Conservation (phyloP, 768 basidiomycete species). For the Collybia nuda region DNA sequence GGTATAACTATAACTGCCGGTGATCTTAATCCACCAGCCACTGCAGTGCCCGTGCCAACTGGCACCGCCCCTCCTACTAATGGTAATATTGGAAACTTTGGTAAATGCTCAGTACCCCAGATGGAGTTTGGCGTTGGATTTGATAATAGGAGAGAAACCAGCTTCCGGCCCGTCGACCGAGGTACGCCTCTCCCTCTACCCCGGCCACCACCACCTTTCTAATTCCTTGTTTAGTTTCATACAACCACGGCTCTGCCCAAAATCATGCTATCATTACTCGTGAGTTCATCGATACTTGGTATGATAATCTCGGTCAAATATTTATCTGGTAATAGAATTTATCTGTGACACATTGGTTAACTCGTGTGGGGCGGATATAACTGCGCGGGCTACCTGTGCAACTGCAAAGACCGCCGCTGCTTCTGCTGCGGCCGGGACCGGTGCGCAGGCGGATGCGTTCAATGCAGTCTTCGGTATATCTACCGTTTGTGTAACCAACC, state of each 20-base stretch:
- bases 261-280: conserved; percentile 54
- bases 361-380: conserved; percentile 51
- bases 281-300: conserved; percentile 10
- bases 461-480: conserved; percentile 40
- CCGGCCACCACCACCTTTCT: neutral
- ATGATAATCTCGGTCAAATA: neutral
- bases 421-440: conserved; percentile 39
- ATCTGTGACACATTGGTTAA: conserved; percentile 56
- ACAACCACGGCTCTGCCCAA: conserved; percentile 55
- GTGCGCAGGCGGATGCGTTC: conserved; percentile 57
- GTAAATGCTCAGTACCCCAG: conserved; percentile 53
- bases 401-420: conserved; percentile 39
- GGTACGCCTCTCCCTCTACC: conserved; percentile 21
- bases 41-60: conserved; percentile 15
- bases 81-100: conserved; percentile 42
- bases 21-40: conserved; percentile 19
- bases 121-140: conserved; percentile 60
- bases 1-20: conserved; percentile 27
- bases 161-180: conserved; percentile 54
- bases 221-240: conserved; percentile 29
- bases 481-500: conserved; percentile 25
- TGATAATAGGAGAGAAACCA: conserved; percentile 57
- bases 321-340: conserved; percentile 29
- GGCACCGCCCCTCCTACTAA: conserved; percentile 16
- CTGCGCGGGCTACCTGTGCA: conserved; percentile 51